Conservation (phyloP, 768 basidiomycete species). For the Lyophyllum atratum region DNA sequence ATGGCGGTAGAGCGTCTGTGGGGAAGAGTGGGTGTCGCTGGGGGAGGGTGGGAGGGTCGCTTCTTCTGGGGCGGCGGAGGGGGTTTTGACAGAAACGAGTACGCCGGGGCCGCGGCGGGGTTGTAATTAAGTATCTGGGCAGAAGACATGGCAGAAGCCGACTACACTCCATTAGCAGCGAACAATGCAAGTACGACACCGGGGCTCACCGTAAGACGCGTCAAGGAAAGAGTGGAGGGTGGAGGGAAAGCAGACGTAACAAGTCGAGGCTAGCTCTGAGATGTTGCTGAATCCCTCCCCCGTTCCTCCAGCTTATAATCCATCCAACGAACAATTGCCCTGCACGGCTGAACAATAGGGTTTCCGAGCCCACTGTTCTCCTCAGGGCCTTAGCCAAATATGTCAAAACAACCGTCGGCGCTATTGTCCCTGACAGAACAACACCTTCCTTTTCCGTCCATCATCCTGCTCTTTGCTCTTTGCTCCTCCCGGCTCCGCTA, state of each 20-base stretch:
- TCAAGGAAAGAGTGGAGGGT: background rate
- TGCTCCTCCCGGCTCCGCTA: background rate
- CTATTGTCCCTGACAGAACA: slow-evolving; percentile 3
- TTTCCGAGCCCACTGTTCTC: background rate
- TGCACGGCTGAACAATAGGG: slow-evolving; percentile 1
- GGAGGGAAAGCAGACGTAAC: slow-evolving; percentile 1
- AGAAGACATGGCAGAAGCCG: slow-evolving; percentile 7
- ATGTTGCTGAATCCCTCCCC: background rate
- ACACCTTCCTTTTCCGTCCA: slow-evolving; percentile 6
- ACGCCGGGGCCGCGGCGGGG: slow-evolving; percentile 18
- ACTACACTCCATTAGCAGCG: slow-evolving; percentile 3
- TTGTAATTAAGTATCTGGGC: slow-evolving; percentile 2
- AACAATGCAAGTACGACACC: slow-evolving; percentile 1
- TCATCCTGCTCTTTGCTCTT: background rate
- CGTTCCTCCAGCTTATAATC: slow-evolving; percentile 3
- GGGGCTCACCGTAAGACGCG: background rate
- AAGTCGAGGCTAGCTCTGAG: slow-evolving; percentile 15
- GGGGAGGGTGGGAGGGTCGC: slow-evolving; percentile 32
- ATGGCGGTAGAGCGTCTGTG: slow-evolving; percentile 47
- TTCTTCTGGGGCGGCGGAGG: slow-evolving; percentile 40
- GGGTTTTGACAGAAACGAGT: slow-evolving; percentile 46
- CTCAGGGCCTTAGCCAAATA: background rate
- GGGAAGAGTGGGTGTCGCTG: slow-evolving; percentile 19
- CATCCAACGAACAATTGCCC: slow-evolving; percentile 1
- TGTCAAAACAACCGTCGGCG: background rate